Conservation (phyloP, 352 stramenopile species). For the Pythium sp. region DNA sequence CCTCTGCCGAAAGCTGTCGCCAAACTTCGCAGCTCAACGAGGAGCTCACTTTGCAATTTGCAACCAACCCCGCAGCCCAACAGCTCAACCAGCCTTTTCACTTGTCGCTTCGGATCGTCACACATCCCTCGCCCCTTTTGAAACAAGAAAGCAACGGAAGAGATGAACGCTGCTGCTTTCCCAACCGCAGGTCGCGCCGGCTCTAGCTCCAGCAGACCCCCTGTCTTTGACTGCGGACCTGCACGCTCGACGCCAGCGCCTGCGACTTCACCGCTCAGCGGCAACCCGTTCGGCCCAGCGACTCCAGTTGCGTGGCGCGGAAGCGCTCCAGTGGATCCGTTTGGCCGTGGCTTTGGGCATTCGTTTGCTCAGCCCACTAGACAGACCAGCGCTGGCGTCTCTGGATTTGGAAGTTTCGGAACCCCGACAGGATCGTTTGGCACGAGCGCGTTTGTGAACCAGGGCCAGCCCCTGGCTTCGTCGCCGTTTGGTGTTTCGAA, state of each 20-base stretch:
- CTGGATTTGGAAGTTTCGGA: background rate
- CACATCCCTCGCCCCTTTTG: background rate
- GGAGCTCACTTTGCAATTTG: conserved; percentile 23
- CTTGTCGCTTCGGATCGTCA: background rate
- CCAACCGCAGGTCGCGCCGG: background rate
- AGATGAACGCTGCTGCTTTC: background rate
- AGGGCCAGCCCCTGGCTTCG: background rate
- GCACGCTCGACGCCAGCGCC: background rate
- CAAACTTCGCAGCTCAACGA: background rate
- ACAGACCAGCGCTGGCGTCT: background rate
- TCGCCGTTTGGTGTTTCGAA: background rate
- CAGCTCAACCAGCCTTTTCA: background rate
- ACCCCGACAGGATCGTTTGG: background rate
- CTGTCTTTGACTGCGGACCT: conserved; percentile 1
- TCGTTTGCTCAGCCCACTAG: background rate
- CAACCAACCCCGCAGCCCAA: conserved; percentile 1
- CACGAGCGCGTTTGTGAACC: background rate
- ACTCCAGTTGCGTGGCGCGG: background rate
- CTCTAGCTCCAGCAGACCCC: conserved; percentile 1
- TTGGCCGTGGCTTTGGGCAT: background rate
- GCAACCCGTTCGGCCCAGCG: conserved; percentile 4
- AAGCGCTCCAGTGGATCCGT: background rate
- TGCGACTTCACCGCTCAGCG: background rate
- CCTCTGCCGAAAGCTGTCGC: background rate
- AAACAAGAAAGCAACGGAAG: background rate